Evolutionary conservation across 192 early-diverging fungal species (phyloP).

Genomic region (Rhizophagus sp.): DNA sequence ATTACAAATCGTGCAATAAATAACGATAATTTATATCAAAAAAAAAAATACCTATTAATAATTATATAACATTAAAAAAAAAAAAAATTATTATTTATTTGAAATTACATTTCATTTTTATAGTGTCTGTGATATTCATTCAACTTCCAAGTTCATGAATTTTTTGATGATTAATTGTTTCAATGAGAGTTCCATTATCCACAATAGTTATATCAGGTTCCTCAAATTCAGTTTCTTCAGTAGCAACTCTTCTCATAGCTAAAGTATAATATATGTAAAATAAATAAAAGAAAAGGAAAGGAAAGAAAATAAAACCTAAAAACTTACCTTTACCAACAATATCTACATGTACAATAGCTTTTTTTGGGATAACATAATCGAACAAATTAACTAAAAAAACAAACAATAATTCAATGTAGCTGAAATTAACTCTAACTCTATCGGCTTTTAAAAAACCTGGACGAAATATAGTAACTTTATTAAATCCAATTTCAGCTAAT

Average conservation of each 20-base stretch:
- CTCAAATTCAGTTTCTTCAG: background rate
- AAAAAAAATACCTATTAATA: too few species aligned
- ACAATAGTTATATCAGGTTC: background rate
- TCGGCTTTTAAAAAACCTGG: slow-evolving; percentile 54
- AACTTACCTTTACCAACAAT: background rate
- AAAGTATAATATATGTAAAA: background rate
- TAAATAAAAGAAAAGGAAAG: background rate
- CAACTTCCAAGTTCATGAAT: background rate
- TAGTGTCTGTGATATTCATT: background rate
- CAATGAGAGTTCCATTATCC: background rate
- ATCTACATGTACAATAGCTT: background rate
- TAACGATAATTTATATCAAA: too few species aligned
- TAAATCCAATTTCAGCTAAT: slow-evolving; percentile 62
- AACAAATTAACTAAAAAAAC: background rate
- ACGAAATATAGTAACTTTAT: slow-evolving; percentile 62
- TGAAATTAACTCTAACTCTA: slow-evolving; percentile 32
- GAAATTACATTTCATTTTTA: too few species aligned
- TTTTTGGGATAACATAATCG: background rate
- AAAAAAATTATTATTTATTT: too few species aligned
- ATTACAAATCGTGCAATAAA: too few species aligned
- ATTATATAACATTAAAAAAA: too few species aligned
- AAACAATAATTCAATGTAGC: background rate
- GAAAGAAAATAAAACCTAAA: background rate
- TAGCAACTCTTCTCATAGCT: slow-evolving; percentile 5
- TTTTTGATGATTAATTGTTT: background rate